A percentile compares a stretch with the other conserved stretches of the same genome.
These are phyloP conservation scores for Thuja plicata DNA, from an alignment of 83 land plant species.

Conservation along the genomic window DNA sequence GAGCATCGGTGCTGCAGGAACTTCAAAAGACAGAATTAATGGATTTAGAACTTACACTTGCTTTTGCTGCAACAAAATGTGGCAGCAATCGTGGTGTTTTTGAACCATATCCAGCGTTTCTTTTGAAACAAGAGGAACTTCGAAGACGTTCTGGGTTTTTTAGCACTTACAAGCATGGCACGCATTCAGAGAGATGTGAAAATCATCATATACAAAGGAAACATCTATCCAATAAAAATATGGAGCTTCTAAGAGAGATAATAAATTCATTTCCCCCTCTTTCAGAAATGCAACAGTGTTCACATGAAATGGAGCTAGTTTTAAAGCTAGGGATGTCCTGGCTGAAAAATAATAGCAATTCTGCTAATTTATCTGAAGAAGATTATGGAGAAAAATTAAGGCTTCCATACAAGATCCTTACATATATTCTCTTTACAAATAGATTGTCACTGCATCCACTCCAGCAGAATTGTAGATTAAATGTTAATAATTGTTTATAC, in stretches of 20 bases:
- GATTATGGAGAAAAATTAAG: neutral
- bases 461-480: neutral
- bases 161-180: neutral
- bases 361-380: neutral
- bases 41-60: constrained; percentile 7
- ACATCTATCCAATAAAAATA: neutral
- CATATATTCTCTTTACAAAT: constrained; percentile 3
- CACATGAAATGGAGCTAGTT: neutral
- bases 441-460: neutral
- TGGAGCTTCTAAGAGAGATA: neutral
- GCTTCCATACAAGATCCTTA: constrained; percentile 12
- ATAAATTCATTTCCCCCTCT: neutral
- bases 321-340: neutral
- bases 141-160: constrained; percentile 9
- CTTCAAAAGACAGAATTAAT: constrained; percentile 6
- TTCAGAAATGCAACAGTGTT: constrained; percentile 4
- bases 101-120: constrained; percentile 2
- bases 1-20: constrained; percentile 4
- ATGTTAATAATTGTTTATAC: neutral
- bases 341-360: neutral
- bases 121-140: neutral
- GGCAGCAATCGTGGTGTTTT: neutral
- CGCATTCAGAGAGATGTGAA: no score
- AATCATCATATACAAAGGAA: neutral
- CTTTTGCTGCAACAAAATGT: neutral